Evolutionary conservation across 2,329 filamentous ascomycete genomes (phyloP), one percentile per base, ranked within the genome.

Genomic region (Botrytis squamosa): DNA sequence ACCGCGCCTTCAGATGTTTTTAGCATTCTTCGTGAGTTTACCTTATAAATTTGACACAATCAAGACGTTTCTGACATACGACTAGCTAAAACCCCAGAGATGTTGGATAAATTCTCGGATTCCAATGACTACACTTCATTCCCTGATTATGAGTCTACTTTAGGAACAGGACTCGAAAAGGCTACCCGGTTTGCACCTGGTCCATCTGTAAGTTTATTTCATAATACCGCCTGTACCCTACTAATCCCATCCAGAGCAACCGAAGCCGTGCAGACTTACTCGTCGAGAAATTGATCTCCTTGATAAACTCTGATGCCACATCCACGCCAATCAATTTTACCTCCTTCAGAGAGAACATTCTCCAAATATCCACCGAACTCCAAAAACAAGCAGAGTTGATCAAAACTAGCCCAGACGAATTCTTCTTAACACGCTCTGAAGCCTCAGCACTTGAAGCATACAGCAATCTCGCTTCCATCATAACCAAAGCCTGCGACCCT

Each of bases 81-180:
- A 18, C 36, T 36, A 75, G 70, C 64, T 18, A 63, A 65, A 73
- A 59, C 52, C 25, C 63, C 70, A 46, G 70, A 74, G 29, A 42
- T 69, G 38, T 10, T 66, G 33, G 44, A 70, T 14, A 71, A 44
- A 40, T 77, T 79, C 16, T 74, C 74, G 6, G 77, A 81, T 60
- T 81, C 77, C 20, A 76, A 78, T 55, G 80, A 81, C 68, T 80
- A 80, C 63, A 76, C 76, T 12, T 76, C 77, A 16, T 81, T 80
- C 46, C 80, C 81, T n/a, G 79, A 80, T 63, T 81, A 79, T 68
- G 81, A 81, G 65, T 75, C 71, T 36, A 78, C 74, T 25, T 42
- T 65, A 10, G 73, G 76, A 10, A 67, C 70, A 36, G 55, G 55
- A 6, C 80, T 81, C 63, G 78, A 80, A 64, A 75, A 77, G 44